Evolutionary conservation across 2,329 filamentous ascomycete genomes (phyloP), one percentile per base, ranked within the genome.

Genomic region (Arthrobotrys entomopaga): DNA sequence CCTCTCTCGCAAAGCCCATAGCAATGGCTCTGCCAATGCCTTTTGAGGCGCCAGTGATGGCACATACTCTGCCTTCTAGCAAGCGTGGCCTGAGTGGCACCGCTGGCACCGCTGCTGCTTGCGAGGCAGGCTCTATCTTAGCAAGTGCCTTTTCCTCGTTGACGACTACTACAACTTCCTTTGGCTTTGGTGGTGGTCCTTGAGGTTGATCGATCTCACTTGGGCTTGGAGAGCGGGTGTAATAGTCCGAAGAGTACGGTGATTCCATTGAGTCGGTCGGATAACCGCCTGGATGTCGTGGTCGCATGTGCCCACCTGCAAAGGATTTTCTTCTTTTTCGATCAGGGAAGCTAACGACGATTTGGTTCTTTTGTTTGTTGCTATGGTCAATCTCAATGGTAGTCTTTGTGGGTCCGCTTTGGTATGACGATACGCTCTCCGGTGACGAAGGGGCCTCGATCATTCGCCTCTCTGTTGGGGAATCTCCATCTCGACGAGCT

Each of bases 21-120:
- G 90, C 90, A 63, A 93, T 90, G 58, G 88, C 87, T 52, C 85
- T 83, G 50, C 91, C 91, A 77, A 93, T 92, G 65, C 89, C 87
- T 19, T 89, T 87, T 48, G 88, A 89, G 20, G 86, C 90, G 57
- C 91, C 91, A 1, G 90, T 90, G 52, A 93, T 84, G 79, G 90
- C 83, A 60, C 75, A 77, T 16, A 79, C 76, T 60, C 78, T 77
- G 13, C 77, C 77, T 53, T 79, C 78, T n/a, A 79, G 61, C 24
- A 79, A 48, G 5, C 78, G 73, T 10, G 77, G 76, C 2, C 77
- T 52, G n/a, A 78, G 49, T 16, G 78, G 77, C 2, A 65, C 77
- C 13, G 75, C 16, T 13, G 74, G 70, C 6, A 22, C 73, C 52
- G 74, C 58, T 10, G 65, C 49, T 2, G 71, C 49, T 46, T 52